Evolutionary conservation across 805 yeast genomes (phyloP), one percentile per base, ranked within the genome.

Genomic region (Cyberlindnera xylosilytica): DNA sequence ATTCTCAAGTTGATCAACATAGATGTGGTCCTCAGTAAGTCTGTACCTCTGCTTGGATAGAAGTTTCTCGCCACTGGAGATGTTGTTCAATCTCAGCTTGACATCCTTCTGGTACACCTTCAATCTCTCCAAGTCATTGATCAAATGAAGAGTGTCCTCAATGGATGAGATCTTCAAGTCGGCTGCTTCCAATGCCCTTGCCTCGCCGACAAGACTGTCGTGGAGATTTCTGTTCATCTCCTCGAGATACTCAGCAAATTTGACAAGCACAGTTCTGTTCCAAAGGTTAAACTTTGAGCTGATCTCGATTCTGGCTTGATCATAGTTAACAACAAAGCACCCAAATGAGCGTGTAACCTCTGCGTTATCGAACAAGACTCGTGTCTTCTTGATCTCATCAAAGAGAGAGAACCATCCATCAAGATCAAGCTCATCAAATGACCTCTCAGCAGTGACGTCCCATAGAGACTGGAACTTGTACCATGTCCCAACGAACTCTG

Each of bases 1-100:
- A 38, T 65, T 68, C 12, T 75, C 78, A 0, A 87, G 43, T 50
- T 87, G 95, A 31, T 84, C 93, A 36, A 65, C 66, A 55, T 66
- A 76, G 1, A 81, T 47, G 83, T 89, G 83, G 22, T 72, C 71
- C 0, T 61, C 27, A 0, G 82, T 75, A 38, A 78, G 71, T 18
- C 65, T 66, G 46, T 62, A 73, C 34, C 82, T 62, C n/a, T 69
- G 63, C 22, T 70, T 67, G 2, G 65, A 46, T 8, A 80, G 53
- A 2, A 68, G 44, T 4, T 54, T 51, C 42, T 79, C 83, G 5
- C 50, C 56, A n/a, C 1, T 56, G 10, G 4, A 39, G 39, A 6
- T 55, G 32, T 9, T 46, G 33, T 45, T 6, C 36, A 27, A 36
- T 44, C 36, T 29, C 50, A 42, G 6, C 23, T 18, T 39, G 3